A percentile compares a stretch with the other conserved stretches of the same genome.
Conservation (phyloP, 495 filamentous ascomycete genomes). For the Podospora pseudoanserina region DNA sequence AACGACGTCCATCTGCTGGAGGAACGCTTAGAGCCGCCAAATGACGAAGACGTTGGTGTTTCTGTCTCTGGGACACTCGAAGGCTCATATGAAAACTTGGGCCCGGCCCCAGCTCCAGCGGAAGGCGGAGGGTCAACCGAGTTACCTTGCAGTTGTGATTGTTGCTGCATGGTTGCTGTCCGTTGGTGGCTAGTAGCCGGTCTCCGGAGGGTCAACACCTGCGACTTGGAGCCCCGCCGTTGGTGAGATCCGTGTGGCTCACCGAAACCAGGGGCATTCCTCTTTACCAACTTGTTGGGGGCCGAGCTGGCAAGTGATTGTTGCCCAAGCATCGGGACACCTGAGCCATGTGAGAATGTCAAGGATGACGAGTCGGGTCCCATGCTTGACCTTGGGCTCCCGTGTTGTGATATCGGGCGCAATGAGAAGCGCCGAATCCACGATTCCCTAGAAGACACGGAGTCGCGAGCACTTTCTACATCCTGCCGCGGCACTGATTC, state of each 20-base stretch:
- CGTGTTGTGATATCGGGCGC: constrained; percentile 66
- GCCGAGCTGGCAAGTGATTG: constrained; percentile 42
- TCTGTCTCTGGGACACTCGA: constrained; percentile 24
- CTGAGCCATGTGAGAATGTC: constrained; percentile 67
- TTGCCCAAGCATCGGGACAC: constrained; percentile 57
- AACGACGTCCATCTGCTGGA: constrained; percentile 44
- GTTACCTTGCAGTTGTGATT: constrained; percentile 27
- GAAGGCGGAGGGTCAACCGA: constrained; percentile 18
- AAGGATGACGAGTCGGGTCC: constrained; percentile 66
- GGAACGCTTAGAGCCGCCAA: constrained; percentile 21
- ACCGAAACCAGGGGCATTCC: constrained; percentile 58
- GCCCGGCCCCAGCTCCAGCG: constrained; percentile 20
- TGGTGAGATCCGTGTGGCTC: constrained; percentile 39
- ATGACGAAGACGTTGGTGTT: constrained; percentile 13
- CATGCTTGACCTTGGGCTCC: constrained; percentile 62
- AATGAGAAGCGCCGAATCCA: constrained; percentile 74
- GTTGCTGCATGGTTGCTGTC: constrained; percentile 63
- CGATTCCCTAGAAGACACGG: constrained; percentile 58
- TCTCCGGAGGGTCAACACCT: constrained; percentile 60
- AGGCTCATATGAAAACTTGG: constrained; percentile 36
- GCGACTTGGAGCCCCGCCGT: constrained; percentile 47
- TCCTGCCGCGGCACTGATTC: constrained; percentile 27
- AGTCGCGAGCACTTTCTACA: constrained; percentile 42
- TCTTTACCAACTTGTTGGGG: constrained; percentile 88
- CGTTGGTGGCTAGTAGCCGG: constrained; percentile 88